phyloP scores from a whole-genome alignment of 495 filamentous ascomycete genomes.

The Venustampulla echinocandica region DNA sequence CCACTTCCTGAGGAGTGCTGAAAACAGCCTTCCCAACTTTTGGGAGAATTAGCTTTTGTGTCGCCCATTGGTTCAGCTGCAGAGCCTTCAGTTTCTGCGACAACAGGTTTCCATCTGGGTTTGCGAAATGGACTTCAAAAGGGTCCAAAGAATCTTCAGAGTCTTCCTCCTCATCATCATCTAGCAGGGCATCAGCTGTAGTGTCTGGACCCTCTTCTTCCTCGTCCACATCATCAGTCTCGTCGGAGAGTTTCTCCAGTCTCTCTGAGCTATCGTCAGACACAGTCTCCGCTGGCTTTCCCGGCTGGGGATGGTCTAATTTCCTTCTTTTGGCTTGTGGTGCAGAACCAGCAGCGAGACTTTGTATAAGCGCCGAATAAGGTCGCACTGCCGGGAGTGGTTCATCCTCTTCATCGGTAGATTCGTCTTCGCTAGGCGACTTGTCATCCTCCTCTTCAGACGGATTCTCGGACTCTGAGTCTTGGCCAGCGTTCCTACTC shows the following conservation, averaged over 20 bases:
- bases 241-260: slow-evolving; percentile 25
- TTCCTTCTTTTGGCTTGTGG: slow-evolving; percentile 63
- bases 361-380: slow-evolving; percentile 59
- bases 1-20: slow-evolving; percentile 26
- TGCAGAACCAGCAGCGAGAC: slow-evolving; percentile 45
- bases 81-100: slow-evolving; percentile 41
- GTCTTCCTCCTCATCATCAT: slow-evolving; percentile 35
- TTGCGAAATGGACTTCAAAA: slow-evolving; percentile 71
- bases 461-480: slow-evolving; percentile 23
- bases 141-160: slow-evolving; percentile 54
- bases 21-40: slow-evolving; percentile 33
- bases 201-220: slow-evolving; percentile 37
- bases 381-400: slow-evolving; percentile 33
- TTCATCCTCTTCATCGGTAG: slow-evolving; percentile 32
- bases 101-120: slow-evolving; percentile 48
- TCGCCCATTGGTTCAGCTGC: slow-evolving; percentile 52
- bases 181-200: slow-evolving; percentile 23
- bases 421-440: slow-evolving; percentile 29
- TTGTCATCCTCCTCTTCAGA: slow-evolving; percentile 39
- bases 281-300: slow-evolving; percentile 22
- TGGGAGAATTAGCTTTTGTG: slow-evolving; percentile 32
- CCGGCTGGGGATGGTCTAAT: slow-evolving; percentile 33
- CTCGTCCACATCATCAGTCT: slow-evolving; percentile 40
- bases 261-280: slow-evolving; percentile 18
- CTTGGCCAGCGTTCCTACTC: slow-evolving; percentile 12